Conservation (phyloP, 805 yeast species). For the Naumovozyma dairenensis region DNA sequence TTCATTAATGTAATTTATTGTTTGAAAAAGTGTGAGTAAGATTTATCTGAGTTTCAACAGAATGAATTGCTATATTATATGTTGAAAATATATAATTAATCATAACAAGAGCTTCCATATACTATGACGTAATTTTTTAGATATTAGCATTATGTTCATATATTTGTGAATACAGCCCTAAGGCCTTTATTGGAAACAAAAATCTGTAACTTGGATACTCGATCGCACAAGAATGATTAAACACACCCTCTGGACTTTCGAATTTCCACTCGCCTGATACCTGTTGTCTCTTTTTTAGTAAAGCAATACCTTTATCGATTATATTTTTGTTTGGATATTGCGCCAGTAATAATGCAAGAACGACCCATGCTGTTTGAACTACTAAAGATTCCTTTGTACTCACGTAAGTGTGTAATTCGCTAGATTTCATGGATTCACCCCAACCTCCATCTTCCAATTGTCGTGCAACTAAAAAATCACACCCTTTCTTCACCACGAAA, state of each 20-base stretch:
- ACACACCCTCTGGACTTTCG: conserved; percentile 89
- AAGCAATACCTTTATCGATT: conserved; percentile 50
- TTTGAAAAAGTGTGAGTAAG: too few relatives aligned
- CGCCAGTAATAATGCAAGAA: conserved; percentile 72
- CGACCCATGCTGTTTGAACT: conserved; percentile 91
- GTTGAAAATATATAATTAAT: too few relatives aligned
- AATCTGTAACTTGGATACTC: conserved; percentile 93
- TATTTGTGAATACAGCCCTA: conserved; percentile 53
- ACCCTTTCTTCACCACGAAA: conserved; percentile 57
- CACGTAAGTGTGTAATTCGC: conserved; percentile 73
- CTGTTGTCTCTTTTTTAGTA: conserved; percentile 58
- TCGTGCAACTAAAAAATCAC: conserved; percentile 69
- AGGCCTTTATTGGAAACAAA: conserved; percentile 83
- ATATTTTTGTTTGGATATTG: conserved; percentile 62
- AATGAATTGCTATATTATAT: too few relatives aligned
- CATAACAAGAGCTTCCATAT: too few relatives aligned
- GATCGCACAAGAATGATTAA: conserved; percentile 88
- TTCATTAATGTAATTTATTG: too few relatives aligned
- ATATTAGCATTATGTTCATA: conserved; percentile 2
- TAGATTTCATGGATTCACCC: conserved; percentile 90
- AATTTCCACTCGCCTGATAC: conserved; percentile 75
- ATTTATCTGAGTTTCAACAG: too few relatives aligned
- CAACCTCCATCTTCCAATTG: conserved; percentile 92
- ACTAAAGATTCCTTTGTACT: conserved; percentile 52
- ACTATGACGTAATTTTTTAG: too few relatives aligned